Evolutionary conservation across 768 basidiomycete species (phyloP).

Genomic region (Cantharellus anzutake): DNA sequence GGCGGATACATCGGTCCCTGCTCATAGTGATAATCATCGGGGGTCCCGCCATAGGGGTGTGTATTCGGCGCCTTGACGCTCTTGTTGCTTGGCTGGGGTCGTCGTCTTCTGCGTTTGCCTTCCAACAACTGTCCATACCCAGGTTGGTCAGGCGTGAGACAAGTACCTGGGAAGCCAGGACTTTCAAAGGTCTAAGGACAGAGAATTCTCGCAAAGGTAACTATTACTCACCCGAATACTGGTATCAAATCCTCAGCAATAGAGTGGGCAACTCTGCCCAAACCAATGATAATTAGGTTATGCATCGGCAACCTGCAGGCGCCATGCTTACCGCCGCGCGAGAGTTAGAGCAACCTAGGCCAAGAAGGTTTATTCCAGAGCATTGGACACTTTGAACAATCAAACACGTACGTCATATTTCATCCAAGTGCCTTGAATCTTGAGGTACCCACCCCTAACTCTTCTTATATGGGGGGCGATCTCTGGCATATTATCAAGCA

Average conservation of each 20-base stretch:
- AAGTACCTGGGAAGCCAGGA: conserved; percentile 67
- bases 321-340: conserved; percentile 47
- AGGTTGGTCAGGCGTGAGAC: conserved; percentile 66
- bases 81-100: neutral
- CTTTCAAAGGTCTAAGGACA: conserved; percentile 19
- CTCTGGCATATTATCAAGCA: conserved; percentile 83
- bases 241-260: conserved; percentile 74
- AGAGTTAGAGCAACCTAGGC: conserved; percentile 61
- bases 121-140: conserved; percentile 67
- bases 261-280: conserved; percentile 65
- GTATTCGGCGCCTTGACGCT: neutral
- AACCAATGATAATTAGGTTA: conserved; percentile 1
- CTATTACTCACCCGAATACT: conserved; percentile 48
- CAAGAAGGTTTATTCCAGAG: neutral
- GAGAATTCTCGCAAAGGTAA: neutral
- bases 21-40: neutral
- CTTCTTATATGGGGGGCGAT: conserved; percentile 62
- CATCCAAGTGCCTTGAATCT: conserved; percentile 91
- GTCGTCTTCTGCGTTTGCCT: neutral
- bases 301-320: neutral
- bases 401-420: conserved; percentile 32
- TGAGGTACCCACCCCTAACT: conserved; percentile 57
- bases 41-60: neutral
- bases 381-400: neutral
- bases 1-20: neutral